Evolutionary conservation across 352 stramenopile species (phyloP).

Genomic region (Elongisporangium undulatum): DNA sequence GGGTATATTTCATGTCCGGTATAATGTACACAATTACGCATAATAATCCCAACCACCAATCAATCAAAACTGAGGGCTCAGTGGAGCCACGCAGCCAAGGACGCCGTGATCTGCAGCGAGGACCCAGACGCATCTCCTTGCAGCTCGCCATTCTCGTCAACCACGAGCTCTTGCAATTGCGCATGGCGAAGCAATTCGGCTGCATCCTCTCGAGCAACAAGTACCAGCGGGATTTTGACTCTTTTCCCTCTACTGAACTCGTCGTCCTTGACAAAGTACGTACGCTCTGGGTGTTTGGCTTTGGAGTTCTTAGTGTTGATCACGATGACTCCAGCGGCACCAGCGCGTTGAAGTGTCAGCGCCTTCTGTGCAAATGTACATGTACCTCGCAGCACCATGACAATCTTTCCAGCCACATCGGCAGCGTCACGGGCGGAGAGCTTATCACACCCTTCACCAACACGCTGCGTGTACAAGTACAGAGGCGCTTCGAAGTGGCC

Average conservation of each 20-base stretch:
- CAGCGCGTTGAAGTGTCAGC: slow-evolving; percentile 47
- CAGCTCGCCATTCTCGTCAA: neutral
- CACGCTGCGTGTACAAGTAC: slow-evolving; percentile 27
- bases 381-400: slow-evolving; percentile 60
- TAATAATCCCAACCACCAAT: neutral
- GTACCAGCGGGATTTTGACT: slow-evolving; percentile 65
- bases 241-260: slow-evolving; percentile 25
- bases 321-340: slow-evolving; percentile 54
- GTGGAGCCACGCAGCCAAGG: slow-evolving; percentile 62
- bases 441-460: slow-evolving; percentile 44
- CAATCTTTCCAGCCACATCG: slow-evolving; percentile 45
- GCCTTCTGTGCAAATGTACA: slow-evolving; percentile 83
- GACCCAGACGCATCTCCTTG: neutral
- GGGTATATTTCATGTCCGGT: neutral
- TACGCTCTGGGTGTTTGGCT: slow-evolving; percentile 35
- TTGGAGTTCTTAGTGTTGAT: slow-evolving; percentile 60
- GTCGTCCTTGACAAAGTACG: slow-evolving; percentile 68
- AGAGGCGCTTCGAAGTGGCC: slow-evolving; percentile 55
- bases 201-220: slow-evolving; percentile 54
- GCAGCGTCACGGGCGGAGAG: slow-evolving; percentile 11
- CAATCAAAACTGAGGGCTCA: slow-evolving; percentile 9
- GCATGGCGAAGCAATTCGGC: slow-evolving; percentile 35
- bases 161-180: slow-evolving; percentile 5
- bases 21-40: neutral
- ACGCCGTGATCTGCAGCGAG: slow-evolving; percentile 8